Percentiles rank a stretch among this genome's conserved stretches.
Conservation (phyloP, 345 rosid species). For the Gossypioides kirkii region DNA sequence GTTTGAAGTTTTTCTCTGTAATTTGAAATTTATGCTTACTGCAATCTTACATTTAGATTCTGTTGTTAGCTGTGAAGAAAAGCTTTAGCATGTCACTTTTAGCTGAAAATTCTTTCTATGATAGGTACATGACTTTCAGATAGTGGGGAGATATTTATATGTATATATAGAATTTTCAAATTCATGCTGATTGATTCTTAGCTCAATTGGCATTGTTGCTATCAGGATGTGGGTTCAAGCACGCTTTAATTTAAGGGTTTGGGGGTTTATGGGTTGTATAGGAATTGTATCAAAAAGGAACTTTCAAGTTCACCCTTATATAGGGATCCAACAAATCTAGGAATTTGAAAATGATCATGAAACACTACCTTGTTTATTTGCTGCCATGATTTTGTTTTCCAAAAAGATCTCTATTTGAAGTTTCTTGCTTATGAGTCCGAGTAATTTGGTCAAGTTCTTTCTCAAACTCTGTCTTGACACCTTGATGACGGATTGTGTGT, state of each 20-base stretch:
- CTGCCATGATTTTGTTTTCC: background rate
- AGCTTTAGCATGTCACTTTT: background rate
- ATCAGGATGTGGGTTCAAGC: too few relatives aligned
- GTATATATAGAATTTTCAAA: background rate
- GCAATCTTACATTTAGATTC: background rate
- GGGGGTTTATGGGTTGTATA: too few relatives aligned
- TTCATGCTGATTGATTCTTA: too few relatives aligned
- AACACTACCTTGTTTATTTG: too few relatives aligned
- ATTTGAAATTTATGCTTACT: background rate
- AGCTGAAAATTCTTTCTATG: background rate
- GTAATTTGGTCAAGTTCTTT: background rate
- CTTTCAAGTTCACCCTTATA: too few relatives aligned
- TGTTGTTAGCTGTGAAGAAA: background rate
- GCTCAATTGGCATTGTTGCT: too few relatives aligned
- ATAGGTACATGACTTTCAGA: background rate
- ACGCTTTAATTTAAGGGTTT: too few relatives aligned
- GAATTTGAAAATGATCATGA: too few relatives aligned
- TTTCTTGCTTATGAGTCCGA: background rate
- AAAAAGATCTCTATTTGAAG: background rate
- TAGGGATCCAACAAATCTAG: too few relatives aligned
- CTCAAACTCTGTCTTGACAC: background rate
- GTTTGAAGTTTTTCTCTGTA: background rate
- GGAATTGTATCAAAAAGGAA: too few relatives aligned
- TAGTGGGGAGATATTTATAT: background rate
- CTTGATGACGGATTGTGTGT: background rate